Evolutionary conservation across 805 yeast genomes (phyloP), one percentile per base, ranked within the genome.

Genomic region (Candida succiphila): DNA sequence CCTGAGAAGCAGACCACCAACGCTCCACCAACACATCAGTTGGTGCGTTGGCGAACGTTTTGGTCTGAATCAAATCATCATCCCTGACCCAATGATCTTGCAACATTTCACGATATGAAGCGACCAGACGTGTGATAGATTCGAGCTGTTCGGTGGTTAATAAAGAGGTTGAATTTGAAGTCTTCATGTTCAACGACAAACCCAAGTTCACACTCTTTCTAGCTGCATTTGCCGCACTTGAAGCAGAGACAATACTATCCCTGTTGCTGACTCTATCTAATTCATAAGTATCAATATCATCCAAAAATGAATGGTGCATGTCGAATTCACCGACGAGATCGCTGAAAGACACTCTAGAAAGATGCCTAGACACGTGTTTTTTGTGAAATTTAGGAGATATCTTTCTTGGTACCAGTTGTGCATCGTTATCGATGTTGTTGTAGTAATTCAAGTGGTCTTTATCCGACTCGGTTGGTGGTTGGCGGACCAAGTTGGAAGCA

Each of bases 401-500:
- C 39, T 65, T 68, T 48, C 80, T 61, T 20, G 66, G 63, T n/a
- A 73, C 63, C 37, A 78, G 53, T 44, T 78, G 85, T 23, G 57
- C 45, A 13, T 52, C 58, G 37, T 52, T 49, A 27, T 54, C 60
- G 29, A 56, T 52, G 37, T 48, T 55, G 42, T 40, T 46, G 37
- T 59, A 58, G 39, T 53, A 56, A 35, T 52, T 52, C 25, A 56
- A 38, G 17, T 43, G 41, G 29, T 52, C 58, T 32, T 45, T 48
- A 22, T 42, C 45, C 18, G 61, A 53, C 46, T 65, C 75, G 21
- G 63, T 59, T 24, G 76, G 69, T 4, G 79, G 78, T 27, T 58
- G 61, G 3, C 73, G 67, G 19, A 78, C 67, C 30, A 83, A 54
- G 44, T 58, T 70, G 0, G 88, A 75, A 2, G 82, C 77, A 2